These are phyloP conservation scores for Aurinia saxatilis DNA, from an alignment of 345 rosid genomes.

Conservation along the genomic window DNA sequence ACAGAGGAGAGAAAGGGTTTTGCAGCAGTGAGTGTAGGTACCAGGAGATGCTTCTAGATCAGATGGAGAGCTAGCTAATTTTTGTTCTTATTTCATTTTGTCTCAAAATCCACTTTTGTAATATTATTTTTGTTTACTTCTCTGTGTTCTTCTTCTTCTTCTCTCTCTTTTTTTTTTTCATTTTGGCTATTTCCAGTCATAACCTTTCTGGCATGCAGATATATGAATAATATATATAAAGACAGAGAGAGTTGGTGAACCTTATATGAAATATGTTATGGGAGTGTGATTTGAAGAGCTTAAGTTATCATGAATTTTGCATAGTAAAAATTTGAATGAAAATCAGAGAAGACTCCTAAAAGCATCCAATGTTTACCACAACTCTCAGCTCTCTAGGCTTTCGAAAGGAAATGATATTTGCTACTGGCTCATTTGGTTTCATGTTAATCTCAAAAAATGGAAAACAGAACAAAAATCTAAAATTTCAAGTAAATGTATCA, in stretches of 20 bases:
- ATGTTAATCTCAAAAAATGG: neutral
- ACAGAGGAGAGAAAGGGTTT: constrained; percentile 88
- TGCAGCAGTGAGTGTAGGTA: constrained; percentile 74
- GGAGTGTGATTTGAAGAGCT: neutral
- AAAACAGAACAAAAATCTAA: neutral
- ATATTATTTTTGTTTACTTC: neutral
- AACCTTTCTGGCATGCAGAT: constrained; percentile 20
- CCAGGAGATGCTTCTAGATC: constrained; percentile 67
- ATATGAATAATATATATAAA: neutral
- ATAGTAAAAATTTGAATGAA: no score
- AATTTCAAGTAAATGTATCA: no score
- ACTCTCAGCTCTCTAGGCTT: neutral
- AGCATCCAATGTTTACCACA: neutral
- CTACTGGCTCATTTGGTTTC: neutral
- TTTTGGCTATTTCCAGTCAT: neutral
- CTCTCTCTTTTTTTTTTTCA: neutral
- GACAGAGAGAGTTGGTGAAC: neutral
- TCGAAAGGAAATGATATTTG: neutral
- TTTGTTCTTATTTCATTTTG: neutral
- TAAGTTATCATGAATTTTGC: neutral
- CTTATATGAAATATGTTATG: no score
- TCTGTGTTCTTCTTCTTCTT: neutral
- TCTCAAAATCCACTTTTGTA: constrained; percentile 4
- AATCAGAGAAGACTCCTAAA: neutral
- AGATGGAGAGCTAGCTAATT: constrained; percentile 21